Conservation (phyloP, 768 basidiomycete species). For the Suillus spraguei region DNA sequence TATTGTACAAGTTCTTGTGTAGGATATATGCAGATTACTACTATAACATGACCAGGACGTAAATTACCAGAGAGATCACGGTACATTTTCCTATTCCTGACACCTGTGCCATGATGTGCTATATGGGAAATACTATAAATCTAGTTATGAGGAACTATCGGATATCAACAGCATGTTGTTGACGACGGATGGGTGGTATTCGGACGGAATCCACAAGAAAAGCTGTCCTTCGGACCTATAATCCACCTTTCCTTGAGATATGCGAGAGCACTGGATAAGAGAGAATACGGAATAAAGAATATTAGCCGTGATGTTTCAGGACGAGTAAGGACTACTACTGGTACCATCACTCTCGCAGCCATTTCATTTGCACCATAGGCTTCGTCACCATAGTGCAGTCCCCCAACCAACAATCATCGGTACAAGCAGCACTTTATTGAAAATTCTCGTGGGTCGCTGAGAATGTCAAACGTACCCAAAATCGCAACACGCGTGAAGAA, state of each 20-base stretch:
- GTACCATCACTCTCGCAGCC: constrained; percentile 75
- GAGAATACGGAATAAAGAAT: background rate
- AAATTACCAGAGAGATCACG: too few relatives aligned
- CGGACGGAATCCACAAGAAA: background rate
- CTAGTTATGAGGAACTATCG: background rate
- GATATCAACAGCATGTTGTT: constrained; percentile 4
- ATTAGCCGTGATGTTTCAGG: too few relatives aligned
- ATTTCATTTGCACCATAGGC: constrained; percentile 78
- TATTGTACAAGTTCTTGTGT: too few relatives aligned
- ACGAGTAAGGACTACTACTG: too few relatives aligned
- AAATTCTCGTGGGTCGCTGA: constrained; percentile 91
- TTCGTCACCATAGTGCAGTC: constrained; percentile 76
- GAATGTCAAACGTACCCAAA: constrained; percentile 89
- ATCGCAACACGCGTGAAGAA: constrained; percentile 87
- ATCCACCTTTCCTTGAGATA: background rate
- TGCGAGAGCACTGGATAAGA: background rate
- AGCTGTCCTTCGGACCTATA: background rate
- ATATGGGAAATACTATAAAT: background rate
- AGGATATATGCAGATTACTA: too few relatives aligned
- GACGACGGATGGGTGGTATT: background rate
- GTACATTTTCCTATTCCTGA: too few relatives aligned
- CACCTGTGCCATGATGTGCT: too few relatives aligned
- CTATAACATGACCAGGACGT: too few relatives aligned
- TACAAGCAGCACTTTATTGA: constrained; percentile 90
- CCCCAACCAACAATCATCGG: constrained; percentile 75